Evolutionary conservation across 2,329 filamentous ascomycete species (phyloP).

Genomic region (Beauveria brongniartii): DNA sequence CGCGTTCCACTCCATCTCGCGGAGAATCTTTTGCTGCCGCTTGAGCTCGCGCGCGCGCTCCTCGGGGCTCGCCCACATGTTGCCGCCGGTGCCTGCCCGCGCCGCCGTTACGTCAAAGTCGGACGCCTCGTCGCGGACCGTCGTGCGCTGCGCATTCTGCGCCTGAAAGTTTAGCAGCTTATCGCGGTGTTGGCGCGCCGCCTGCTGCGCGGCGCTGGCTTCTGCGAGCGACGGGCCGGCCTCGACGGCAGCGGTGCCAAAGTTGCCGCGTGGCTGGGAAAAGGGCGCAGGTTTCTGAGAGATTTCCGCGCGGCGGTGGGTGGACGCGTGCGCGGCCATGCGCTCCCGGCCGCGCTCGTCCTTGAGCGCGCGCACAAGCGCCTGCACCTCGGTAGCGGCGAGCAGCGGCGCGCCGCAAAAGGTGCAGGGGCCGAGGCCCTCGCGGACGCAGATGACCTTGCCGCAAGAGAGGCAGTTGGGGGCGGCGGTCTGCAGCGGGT

Average conservation of each 20-base stretch:
- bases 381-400: conserved; percentile 64
- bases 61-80: conserved; percentile 76
- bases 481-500: conserved; percentile 81
- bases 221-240: conserved; percentile 36
- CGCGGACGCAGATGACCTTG: conserved; percentile 90
- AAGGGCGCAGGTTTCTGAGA: conserved; percentile 54
- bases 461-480: conserved; percentile 91
- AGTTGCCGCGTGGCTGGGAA: conserved; percentile 34
- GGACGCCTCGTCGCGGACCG: conserved; percentile 74
- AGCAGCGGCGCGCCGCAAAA: conserved; percentile 75
- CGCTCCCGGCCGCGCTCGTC: conserved; percentile 82
- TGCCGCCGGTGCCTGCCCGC: conserved; percentile 34
- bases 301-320: conserved; percentile 59
- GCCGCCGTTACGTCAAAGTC: conserved; percentile 48
- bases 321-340: conserved; percentile 70
- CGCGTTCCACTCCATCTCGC: conserved; percentile 81
- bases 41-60: conserved; percentile 79
- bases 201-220: conserved; percentile 48
- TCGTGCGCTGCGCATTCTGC: conserved; percentile 76
- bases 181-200: conserved; percentile 69
- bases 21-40: conserved; percentile 71
- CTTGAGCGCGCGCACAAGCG: conserved; percentile 75
- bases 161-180: conserved; percentile 75
- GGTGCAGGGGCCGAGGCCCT: conserved; percentile 89
- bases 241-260: conserved; percentile 16